These are phyloP conservation scores for Skeletonema potamos DNA, from an alignment of 108 stramenopile species.

Conservation along the genomic window DNA sequence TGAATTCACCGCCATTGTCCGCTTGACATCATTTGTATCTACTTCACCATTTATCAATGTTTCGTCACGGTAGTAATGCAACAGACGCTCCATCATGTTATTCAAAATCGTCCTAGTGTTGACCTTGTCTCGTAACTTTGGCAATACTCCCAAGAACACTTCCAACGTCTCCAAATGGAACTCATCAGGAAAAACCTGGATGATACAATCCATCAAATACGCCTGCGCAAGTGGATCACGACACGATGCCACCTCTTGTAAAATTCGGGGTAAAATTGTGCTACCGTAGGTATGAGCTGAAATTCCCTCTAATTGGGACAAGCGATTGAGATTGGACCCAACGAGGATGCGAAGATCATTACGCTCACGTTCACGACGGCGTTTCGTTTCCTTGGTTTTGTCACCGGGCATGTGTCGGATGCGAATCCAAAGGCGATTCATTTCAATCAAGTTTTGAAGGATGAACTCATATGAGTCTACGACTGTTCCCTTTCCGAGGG, in stretches of 20 bases:
- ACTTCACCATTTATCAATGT: slow-evolving; percentile 70
- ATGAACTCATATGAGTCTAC: slow-evolving; percentile 94
- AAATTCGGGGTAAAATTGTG: slow-evolving; percentile 78
- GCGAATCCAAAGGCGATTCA: slow-evolving; percentile 99
- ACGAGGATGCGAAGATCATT: slow-evolving; percentile 96
- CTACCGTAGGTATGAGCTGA: slow-evolving; percentile 82
- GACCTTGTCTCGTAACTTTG: slow-evolving; percentile 93
- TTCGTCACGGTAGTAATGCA: slow-evolving; percentile 80
- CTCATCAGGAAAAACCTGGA: slow-evolving; percentile 97
- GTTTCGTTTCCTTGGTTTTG: slow-evolving; percentile 76
- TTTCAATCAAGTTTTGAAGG: slow-evolving; percentile 93
- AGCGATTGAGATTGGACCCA: slow-evolving; percentile 94
- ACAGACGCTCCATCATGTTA: slow-evolving; percentile 91
- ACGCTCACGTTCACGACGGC: slow-evolving; percentile 94
- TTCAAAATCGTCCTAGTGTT: slow-evolving; percentile 93
- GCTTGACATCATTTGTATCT: slow-evolving; percentile 81
- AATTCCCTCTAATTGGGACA: slow-evolving; percentile 93
- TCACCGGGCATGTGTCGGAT: slow-evolving; percentile 92
- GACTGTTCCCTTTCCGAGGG: slow-evolving; percentile 59
- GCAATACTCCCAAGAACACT: slow-evolving; percentile 83
- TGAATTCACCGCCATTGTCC: slow-evolving; percentile 65
- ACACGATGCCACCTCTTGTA: slow-evolving; percentile 91
- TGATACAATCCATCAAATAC: slow-evolving; percentile 97
- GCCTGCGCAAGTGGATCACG: slow-evolving; percentile 96
- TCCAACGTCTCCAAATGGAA: slow-evolving; percentile 97